Conservation (phyloP, 495 filamentous ascomycete genomes). For the Neurospora intermedia region DNA sequence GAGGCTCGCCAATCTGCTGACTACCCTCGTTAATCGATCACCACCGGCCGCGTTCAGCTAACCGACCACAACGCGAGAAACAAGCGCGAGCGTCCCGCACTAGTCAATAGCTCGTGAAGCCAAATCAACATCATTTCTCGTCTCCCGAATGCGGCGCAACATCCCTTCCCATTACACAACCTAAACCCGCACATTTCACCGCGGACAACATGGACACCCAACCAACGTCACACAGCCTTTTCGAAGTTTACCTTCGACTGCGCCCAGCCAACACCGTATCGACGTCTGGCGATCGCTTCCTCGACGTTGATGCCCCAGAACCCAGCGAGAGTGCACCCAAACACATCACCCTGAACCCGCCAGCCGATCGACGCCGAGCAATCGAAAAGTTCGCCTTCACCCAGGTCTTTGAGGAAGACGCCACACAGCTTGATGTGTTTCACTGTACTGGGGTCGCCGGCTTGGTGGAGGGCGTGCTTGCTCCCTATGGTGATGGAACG, state of each 20-base stretch:
- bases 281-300: constrained; percentile 51
- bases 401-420: constrained; percentile 77
- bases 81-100: neutral
- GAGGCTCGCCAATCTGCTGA: neutral
- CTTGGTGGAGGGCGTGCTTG: constrained; percentile 69
- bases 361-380: constrained; percentile 70
- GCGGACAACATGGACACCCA: neutral
- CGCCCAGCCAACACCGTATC: constrained; percentile 41
- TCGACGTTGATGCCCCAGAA: constrained; percentile 58
- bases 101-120: neutral
- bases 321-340: constrained; percentile 45
- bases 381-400: constrained; percentile 94
- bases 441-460: constrained; percentile 66
- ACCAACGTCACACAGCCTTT: constrained; percentile 41
- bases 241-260: constrained; percentile 86
- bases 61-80: neutral
- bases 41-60: neutral
- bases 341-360: constrained; percentile 81
- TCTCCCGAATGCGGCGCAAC: neutral
- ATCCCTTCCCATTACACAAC: neutral
- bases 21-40: neutral
- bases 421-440: constrained; percentile 78
- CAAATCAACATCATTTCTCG: neutral
- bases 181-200: neutral
- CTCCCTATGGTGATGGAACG: constrained; percentile 56